Base-by-base conservation (phyloP, 2,329 filamentous ascomycete species). In the Daldinia eschscholtzii region DNA sequence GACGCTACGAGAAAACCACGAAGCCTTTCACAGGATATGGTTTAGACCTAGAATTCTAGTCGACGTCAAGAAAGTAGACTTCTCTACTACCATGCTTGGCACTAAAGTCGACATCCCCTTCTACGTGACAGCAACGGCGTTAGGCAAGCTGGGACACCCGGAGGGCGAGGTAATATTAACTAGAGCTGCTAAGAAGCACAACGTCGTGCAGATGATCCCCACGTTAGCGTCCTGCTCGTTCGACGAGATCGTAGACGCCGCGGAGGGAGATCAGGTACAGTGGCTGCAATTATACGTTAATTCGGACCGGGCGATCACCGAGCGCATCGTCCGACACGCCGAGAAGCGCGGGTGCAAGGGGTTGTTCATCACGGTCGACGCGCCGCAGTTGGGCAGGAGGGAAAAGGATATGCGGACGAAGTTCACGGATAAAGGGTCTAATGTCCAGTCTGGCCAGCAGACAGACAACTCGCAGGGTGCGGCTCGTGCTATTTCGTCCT, bases 271-370 rank as follows among this genome's bases (percentile, higher is more conserved):
- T 70, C 94, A 98, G 80, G 89, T 94, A 4, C 96, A 98, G 81
- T 99, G 96, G 96, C 85, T 99, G 73, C 96, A 99, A 82, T 88
- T 99, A 0, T 97, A 98, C 82, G 93, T 99, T 74, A 99, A 99
- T 87, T 96, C 97, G 81, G 92, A 99, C 83, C 92, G 96, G 64
- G 88, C 87, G 35, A 95, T 99, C 80, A 99, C 96, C 7, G 89
- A 92, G 81, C 88, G 89, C 71, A 98, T 99, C 74, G 92, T 99
- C 56, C 81, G 95, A 82, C 93, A 98, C 81, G 96, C 96, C 68
- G 96, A 99, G 83, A 85, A 85, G 77, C 91, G 96, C 64, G 96
- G 96, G 30, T 98, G 96, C 86, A 96, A 93, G 82, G 96, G 92
- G 9, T 89, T 99, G 18, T 99, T 99, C 85, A 98, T 99, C 83